A percentile compares a stretch with the other conserved stretches of the same genome.
phyloP scores from a whole-genome alignment of 495 filamentous ascomycete genomes.

The Penicillium paxilli region DNA sequence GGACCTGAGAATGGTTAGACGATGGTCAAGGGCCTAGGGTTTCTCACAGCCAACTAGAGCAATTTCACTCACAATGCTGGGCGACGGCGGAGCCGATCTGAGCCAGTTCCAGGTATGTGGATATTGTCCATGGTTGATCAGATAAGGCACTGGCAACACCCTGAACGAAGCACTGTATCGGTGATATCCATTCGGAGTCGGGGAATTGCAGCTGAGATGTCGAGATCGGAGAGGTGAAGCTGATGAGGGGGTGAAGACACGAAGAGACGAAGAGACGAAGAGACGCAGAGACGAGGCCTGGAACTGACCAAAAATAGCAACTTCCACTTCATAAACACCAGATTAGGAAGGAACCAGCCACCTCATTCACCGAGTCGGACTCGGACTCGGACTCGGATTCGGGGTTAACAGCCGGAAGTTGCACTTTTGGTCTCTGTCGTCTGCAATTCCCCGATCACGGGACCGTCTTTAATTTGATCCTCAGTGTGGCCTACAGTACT shows the following conservation, averaged over 20 bases:
- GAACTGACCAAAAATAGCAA: too few relatives aligned
- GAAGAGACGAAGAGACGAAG: background rate
- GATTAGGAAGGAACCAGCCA: too few relatives aligned
- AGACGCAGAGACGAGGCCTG: background rate
- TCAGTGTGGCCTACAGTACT: too few relatives aligned
- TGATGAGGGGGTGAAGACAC: background rate
- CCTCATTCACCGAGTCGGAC: too few relatives aligned
- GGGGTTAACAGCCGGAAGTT: conserved; percentile 13
- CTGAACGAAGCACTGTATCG: too few relatives aligned
- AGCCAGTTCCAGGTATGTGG: conserved; percentile 32
- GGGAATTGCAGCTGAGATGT: background rate
- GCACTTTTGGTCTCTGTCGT: conserved; percentile 26
- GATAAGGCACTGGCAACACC: background rate
- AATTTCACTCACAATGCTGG: conserved; percentile 41
- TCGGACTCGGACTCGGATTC: background rate
- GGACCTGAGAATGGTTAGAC: conserved; percentile 34
- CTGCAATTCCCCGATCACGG: conserved; percentile 26
- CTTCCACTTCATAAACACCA: too few relatives aligned
- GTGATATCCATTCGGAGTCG: background rate
- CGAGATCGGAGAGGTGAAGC: background rate
- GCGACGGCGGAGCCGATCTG: conserved; percentile 46
- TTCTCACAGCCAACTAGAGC: too few relatives aligned
- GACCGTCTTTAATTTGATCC: background rate
- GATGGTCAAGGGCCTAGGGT: too few relatives aligned
- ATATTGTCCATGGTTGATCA: background rate